Evolutionary conservation across 441 rosid genomes (phyloP), one percentile per base, ranked within the genome.

Genomic region (Adansonia gregorii): DNA sequence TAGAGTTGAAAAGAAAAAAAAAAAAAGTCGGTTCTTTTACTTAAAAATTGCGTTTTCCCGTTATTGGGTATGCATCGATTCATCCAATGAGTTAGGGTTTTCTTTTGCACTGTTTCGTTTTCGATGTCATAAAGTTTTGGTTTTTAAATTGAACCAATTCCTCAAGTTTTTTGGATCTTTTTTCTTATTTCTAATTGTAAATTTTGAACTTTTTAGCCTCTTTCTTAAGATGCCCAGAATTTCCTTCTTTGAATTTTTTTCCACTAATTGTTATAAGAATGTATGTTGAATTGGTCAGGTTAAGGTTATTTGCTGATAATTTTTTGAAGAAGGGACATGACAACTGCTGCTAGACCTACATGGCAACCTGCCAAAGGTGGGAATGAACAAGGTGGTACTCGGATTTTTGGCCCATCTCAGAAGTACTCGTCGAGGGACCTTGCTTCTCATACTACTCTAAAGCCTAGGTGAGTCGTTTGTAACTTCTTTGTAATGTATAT

Each of bases 351-450:
- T 69, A 79, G 99, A 76, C 99, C 99, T 3, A 96, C 99, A 1
- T 96, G 98, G 99, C 97, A 97, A 27, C 98, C 98, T 56, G 98
- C 98, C 0, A 96, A 96, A 87, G 99, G 99, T 77, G 98, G 98
- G 11, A 91, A 94, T 74, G 99, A 96, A 86, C 98, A 94, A 74
- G 99, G 98, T 5, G 98, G 98, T 58, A 91, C 98, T 74, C 90
- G 98, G 63, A 92, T 96, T 51, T 96, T 96, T 11, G 98, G 99
- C 35, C 96, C 98, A 0, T 96, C 98, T 2, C 97, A 94, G 89
- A 94, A 94, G 86, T 96, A 89, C 81, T 96, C 99, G 0, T 96
- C 99, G 0, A 87, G 98, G 78, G 98, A 96, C 82, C 81, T 94
- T 73, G 99, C 99, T 1, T 83, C 99, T 76, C 98, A 96, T 89